These are phyloP conservation scores for Phalaenopsis equestris DNA, from an alignment of 106 monocot species.

Conservation along the genomic window DNA sequence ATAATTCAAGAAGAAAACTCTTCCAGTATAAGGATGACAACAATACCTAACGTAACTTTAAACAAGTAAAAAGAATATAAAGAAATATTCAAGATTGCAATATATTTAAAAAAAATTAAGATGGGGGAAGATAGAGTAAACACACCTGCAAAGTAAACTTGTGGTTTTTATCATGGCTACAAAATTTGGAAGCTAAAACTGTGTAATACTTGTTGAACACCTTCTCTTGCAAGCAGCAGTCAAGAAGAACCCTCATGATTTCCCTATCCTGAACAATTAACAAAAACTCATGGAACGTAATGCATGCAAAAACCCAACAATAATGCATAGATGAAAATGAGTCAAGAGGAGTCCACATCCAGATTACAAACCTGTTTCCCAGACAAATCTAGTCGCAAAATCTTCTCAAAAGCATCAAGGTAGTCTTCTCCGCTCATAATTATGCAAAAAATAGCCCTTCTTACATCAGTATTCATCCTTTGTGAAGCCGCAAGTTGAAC, in stretches of 20 bases:
- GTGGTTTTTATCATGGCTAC: conserved; percentile 85
- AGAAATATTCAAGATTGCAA: neutral
- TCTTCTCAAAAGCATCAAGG: conserved; percentile 92
- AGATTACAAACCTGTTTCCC: conserved; percentile 67
- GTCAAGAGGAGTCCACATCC: neutral
- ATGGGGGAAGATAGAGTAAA: neutral
- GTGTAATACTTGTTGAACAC: conserved; percentile 89
- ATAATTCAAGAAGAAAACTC: neutral
- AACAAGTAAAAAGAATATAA: neutral
- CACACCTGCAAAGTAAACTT: conserved; percentile 91
- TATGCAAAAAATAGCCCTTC: conserved; percentile 88
- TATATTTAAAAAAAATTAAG: neutral
- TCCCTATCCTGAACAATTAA: conserved; percentile 65
- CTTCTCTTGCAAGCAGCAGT: conserved; percentile 95
- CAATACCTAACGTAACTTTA: neutral
- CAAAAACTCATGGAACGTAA: neutral
- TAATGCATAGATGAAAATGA: conserved; percentile 3
- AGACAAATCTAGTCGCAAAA: conserved; percentile 66
- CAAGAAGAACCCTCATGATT: conserved; percentile 85
- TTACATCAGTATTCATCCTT: conserved; percentile 87
- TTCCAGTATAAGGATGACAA: neutral
- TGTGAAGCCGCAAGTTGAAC: conserved; percentile 79
- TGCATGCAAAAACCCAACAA: neutral
- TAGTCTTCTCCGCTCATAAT: conserved; percentile 97
- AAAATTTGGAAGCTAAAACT: conserved; percentile 85